These are phyloP conservation scores for Pythium utonaiense DNA, from an alignment of 352 stramenopile species.

Conservation along the genomic window DNA sequence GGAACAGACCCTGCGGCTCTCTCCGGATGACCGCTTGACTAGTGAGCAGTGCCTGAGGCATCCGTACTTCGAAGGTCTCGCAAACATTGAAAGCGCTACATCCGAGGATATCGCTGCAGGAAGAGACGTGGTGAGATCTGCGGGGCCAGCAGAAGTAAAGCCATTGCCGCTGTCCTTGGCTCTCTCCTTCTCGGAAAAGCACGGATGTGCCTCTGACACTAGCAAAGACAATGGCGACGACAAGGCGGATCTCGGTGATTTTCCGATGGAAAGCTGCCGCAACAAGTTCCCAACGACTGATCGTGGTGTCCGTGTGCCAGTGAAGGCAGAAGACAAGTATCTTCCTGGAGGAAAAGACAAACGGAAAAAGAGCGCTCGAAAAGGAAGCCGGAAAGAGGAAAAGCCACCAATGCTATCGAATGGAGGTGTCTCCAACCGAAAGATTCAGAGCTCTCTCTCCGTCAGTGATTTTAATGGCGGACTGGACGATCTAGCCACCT, in stretches of 20 bases:
- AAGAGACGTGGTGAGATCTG: not conserved
- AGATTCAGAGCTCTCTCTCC: conserved; percentile 12
- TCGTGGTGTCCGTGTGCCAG: conserved; percentile 6
- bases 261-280: not conserved
- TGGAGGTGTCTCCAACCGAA: conserved; percentile 11
- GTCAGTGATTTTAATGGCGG: conserved; percentile 1
- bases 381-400: conserved; percentile 16
- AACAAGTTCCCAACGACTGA: conserved; percentile 12
- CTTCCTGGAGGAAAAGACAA: conserved; percentile 13
- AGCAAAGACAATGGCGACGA: conserved; percentile 2
- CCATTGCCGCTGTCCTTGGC: conserved; percentile 16
- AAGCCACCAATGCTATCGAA: conserved; percentile 2
- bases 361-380: conserved; percentile 20
- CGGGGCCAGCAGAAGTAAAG: conserved; percentile 17
- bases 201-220: not conserved
- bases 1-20: conserved; percentile 68
- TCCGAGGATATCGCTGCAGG: not conserved
- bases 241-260: conserved; percentile 3
- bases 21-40: conserved; percentile 69
- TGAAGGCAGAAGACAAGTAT: conserved; percentile 22
- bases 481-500: conserved; percentile 14
- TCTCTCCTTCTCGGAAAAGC: conserved; percentile 5
- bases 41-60: conserved; percentile 80
- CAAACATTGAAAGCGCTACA: not conserved
- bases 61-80: conserved; percentile 86